phyloP scores from a whole-genome alignment of 768 basidiomycete genomes.

The Boletus edulis region DNA sequence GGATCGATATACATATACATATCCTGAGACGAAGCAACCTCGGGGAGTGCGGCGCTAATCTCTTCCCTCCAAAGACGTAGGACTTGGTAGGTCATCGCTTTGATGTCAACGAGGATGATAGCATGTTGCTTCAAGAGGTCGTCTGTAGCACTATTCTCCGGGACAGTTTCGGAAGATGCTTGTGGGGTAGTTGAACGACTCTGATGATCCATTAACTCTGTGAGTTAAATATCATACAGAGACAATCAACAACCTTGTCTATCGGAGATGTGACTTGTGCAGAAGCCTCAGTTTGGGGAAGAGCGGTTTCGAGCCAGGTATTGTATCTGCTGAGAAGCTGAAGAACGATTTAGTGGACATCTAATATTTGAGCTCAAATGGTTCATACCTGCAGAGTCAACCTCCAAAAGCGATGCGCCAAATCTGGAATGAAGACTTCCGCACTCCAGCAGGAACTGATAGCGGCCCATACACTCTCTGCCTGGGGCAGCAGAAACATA shows the following conservation, averaged over 20 bases:
- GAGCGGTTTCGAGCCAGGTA: slow-evolving; percentile 66
- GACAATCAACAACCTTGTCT: slow-evolving; percentile 34
- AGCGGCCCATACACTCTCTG: slow-evolving; percentile 67
- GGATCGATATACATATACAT: slow-evolving; percentile 34
- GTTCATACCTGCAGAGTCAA: slow-evolving; percentile 77
- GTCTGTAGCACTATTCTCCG: slow-evolving; percentile 58
- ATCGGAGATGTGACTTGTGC: slow-evolving; percentile 33
- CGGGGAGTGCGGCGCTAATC: slow-evolving; percentile 60
- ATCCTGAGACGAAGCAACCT: slow-evolving; percentile 33
- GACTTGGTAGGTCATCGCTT: slow-evolving; percentile 50
- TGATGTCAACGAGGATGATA: slow-evolving; percentile 67
- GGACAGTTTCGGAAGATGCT: slow-evolving; percentile 43
- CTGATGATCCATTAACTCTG: slow-evolving; percentile 18
- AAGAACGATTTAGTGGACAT: slow-evolving; percentile 1
- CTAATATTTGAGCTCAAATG: neutral
- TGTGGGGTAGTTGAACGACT: slow-evolving; percentile 55
- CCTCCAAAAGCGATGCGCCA: slow-evolving; percentile 87
- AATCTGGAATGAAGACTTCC: slow-evolving; percentile 79
- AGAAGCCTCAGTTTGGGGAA: slow-evolving; percentile 43
- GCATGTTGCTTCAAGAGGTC: slow-evolving; percentile 69
- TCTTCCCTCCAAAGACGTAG: slow-evolving; percentile 65
- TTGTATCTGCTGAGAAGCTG: slow-evolving; percentile 81
- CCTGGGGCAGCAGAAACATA: slow-evolving; percentile 59
- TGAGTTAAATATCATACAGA: neutral
- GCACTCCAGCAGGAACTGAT: slow-evolving; percentile 83